Conservation (phyloP, 129 eudicot genomes). For the Flaveria robusta region DNA sequence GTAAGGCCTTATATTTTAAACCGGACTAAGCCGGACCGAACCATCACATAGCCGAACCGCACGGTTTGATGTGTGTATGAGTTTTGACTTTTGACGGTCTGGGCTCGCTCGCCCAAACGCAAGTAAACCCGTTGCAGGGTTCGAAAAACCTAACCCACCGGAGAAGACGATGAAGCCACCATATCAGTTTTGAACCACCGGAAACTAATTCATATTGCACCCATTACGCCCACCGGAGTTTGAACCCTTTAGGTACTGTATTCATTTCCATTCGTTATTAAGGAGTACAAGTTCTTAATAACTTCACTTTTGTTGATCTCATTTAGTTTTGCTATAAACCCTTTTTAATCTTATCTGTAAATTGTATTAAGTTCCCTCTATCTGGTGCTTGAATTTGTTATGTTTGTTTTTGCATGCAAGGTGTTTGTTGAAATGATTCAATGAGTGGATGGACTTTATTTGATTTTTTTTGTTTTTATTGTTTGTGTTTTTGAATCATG, state of each 20-base stretch:
- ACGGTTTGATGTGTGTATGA: background rate
- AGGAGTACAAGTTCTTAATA: background rate
- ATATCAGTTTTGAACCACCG: background rate
- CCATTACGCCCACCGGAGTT: background rate
- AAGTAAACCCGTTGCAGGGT: constrained; percentile 20
- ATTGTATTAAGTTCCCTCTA: background rate
- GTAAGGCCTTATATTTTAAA: background rate
- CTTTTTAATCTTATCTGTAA: background rate
- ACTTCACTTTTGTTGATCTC: background rate
- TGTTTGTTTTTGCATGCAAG: constrained; percentile 22
- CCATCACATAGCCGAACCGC: background rate
- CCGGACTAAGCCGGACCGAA: background rate
- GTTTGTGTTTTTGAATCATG: background rate
- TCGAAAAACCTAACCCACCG: constrained; percentile 10
- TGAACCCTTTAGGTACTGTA: constrained; percentile 20
- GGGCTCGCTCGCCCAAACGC: background rate
- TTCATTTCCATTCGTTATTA: constrained; percentile 10
- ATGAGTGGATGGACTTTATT: constrained; percentile 9
- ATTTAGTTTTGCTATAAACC: background rate
- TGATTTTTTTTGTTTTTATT: background rate
- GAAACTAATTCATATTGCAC: background rate
- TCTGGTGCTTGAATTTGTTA: background rate
- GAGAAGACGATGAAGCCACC: constrained; percentile 20
- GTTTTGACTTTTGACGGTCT: constrained; percentile 12
- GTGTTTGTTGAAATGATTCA: constrained; percentile 34